Conservation (phyloP, 768 basidiomycete species). For the Tulasnella sp. region DNA sequence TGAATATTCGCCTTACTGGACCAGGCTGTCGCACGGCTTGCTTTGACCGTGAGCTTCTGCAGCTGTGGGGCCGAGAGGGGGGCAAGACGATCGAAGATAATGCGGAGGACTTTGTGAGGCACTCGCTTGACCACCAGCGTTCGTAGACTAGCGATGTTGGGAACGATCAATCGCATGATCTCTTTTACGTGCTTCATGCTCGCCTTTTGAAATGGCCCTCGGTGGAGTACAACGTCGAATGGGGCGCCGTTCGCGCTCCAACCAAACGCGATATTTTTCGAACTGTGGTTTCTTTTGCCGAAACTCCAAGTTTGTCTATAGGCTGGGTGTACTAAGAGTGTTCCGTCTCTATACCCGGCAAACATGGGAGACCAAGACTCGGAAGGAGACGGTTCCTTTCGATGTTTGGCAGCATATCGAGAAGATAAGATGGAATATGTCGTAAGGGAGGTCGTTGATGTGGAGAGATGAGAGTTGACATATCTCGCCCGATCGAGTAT, state of each 20-base stretch:
- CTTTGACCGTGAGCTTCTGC: conserved; percentile 64
- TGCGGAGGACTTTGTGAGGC: conserved; percentile 45
- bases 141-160: conserved; percentile 39
- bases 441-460: background rate
- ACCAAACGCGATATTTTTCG: background rate
- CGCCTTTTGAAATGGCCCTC: background rate
- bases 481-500: too few species aligned
- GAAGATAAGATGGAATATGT: background rate
- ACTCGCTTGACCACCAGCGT: conserved; percentile 41
- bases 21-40: conserved; percentile 51
- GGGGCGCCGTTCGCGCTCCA: background rate
- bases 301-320: background rate
- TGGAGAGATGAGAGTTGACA: too few species aligned
- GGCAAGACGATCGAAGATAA: conserved; percentile 61
- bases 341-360: background rate
- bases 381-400: background rate
- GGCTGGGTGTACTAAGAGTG: conserved; percentile 43
- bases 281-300: background rate
- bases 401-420: background rate
- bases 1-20: background rate
- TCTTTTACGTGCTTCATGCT: background rate
- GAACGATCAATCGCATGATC: background rate
- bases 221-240: background rate
- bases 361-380: background rate
- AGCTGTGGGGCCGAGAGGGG: conserved; percentile 57